These are phyloP conservation scores for Fusarium sp. DNA, from an alignment of 2,329 filamentous ascomycete species.

Conservation along the genomic window DNA sequence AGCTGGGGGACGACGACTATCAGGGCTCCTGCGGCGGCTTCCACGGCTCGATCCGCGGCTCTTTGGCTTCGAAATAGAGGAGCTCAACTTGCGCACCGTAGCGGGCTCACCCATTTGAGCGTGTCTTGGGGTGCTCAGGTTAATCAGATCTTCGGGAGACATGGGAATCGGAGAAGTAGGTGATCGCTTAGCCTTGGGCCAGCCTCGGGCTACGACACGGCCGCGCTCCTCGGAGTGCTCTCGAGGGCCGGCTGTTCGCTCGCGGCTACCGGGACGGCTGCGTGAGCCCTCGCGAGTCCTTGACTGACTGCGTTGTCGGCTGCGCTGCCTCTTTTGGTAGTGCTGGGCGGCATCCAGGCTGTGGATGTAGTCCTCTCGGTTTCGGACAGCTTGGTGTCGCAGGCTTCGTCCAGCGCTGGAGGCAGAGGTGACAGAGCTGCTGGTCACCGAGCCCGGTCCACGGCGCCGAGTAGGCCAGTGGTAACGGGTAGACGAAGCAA, in stretches of 20 bases:
- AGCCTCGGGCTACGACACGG: constrained; percentile 73
- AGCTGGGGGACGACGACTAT: constrained; percentile 55
- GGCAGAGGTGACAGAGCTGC: constrained; percentile 68
- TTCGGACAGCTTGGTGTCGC: constrained; percentile 64
- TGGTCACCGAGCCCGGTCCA: constrained; percentile 66
- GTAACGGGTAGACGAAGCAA: constrained; percentile 64
- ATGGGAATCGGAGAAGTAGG: constrained; percentile 94
- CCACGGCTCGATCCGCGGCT: constrained; percentile 65
- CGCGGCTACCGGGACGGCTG: constrained; percentile 61
- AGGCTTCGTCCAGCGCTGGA: constrained; percentile 65
- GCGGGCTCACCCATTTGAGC: constrained; percentile 53
- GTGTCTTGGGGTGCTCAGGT: constrained; percentile 63
- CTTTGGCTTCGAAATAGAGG: constrained; percentile 46
- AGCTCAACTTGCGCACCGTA: constrained; percentile 59
- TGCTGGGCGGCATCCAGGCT: constrained; percentile 83
- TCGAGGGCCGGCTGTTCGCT: constrained; percentile 64
- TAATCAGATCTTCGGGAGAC: constrained; percentile 87
- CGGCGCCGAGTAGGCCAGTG: constrained; percentile 67
- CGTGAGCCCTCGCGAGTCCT: constrained; percentile 56
- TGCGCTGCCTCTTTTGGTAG: constrained; percentile 66
- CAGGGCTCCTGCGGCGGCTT: constrained; percentile 60
- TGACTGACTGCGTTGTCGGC: constrained; percentile 66
- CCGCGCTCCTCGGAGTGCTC: constrained; percentile 79
- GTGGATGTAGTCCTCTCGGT: constrained; percentile 86
- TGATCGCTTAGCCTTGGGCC: constrained; percentile 81